A percentile compares a stretch with the other conserved stretches of the same genome.
These are phyloP conservation scores for Shiraia bambusicola DNA, from an alignment of 2,329 filamentous ascomycete species.

Conservation along the genomic window DNA sequence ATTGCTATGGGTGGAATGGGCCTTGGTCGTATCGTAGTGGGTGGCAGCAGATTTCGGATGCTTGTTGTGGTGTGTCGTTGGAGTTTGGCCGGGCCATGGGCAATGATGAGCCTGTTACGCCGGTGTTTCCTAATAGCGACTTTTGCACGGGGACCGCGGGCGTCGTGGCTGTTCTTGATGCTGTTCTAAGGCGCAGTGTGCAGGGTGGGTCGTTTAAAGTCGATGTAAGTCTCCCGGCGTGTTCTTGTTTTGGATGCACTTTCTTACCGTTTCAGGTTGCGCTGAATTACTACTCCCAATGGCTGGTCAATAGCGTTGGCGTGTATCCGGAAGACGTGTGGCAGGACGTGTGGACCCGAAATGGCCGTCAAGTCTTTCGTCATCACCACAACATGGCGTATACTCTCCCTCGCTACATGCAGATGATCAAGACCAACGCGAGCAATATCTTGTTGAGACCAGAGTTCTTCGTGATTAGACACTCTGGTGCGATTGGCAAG, in stretches of 20 bases:
- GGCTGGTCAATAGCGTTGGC: conserved; percentile 38
- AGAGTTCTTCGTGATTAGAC: conserved; percentile 52
- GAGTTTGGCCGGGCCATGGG: conserved; percentile 53
- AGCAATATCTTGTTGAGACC: conserved; percentile 48
- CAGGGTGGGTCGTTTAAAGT: conserved; percentile 46
- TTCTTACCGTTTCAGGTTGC: conserved; percentile 22
- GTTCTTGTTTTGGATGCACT: background rate
- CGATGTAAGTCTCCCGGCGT: conserved; percentile 49
- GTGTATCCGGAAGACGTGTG: conserved; percentile 48
- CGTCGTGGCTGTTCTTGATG: conserved; percentile 46
- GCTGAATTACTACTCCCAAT: conserved; percentile 43
- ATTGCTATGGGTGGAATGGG: conserved; percentile 57
- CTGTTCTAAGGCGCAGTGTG: conserved; percentile 44
- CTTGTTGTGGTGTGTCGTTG: conserved; percentile 48
- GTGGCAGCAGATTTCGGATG: conserved; percentile 58
- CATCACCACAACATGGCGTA: conserved; percentile 54
- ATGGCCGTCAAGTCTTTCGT: conserved; percentile 53
- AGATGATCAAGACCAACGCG: conserved; percentile 45
- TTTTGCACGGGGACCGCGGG: conserved; percentile 51
- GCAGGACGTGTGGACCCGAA: conserved; percentile 50
- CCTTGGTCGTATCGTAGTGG: conserved; percentile 51
- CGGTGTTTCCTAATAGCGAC: conserved; percentile 49
- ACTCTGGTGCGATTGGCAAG: conserved; percentile 42
- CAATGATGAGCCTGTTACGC: conserved; percentile 48
- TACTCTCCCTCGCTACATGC: conserved; percentile 45